These are phyloP conservation scores for Alternaria incomplexa DNA, from an alignment of 2,329 filamentous ascomycete species.

Conservation along the genomic window DNA sequence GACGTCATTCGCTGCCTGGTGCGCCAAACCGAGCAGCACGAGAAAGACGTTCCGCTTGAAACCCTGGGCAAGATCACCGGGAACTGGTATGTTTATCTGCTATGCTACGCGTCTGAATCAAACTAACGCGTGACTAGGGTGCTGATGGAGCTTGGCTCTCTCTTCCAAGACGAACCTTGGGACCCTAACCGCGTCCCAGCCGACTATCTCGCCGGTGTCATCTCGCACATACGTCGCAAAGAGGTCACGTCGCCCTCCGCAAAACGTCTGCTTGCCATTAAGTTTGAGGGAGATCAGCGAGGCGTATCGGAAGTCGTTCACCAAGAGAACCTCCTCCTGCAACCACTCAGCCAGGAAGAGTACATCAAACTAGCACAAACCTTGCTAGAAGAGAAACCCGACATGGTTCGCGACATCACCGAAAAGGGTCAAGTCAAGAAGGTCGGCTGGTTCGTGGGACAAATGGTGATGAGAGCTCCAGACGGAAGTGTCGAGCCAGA, in stretches of 20 bases:
- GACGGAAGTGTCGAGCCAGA: slow-evolving; percentile 68
- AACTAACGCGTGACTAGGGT: slow-evolving; percentile 45
- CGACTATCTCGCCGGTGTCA: slow-evolving; percentile 52
- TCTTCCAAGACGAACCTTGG: slow-evolving; percentile 54
- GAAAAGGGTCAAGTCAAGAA: slow-evolving; percentile 68
- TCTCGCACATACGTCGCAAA: slow-evolving; percentile 50
- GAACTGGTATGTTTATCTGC: slow-evolving; percentile 58
- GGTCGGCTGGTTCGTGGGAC: slow-evolving; percentile 70
- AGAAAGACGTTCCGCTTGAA: neutral
- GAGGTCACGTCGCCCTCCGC: slow-evolving; percentile 62
- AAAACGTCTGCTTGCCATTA: slow-evolving; percentile 63
- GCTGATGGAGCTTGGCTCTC: slow-evolving; percentile 59
- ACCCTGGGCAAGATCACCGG: slow-evolving; percentile 56
- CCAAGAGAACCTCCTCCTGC: slow-evolving; percentile 62
- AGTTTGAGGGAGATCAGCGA: slow-evolving; percentile 60
- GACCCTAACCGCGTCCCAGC: slow-evolving; percentile 48
- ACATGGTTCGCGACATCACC: slow-evolving; percentile 65
- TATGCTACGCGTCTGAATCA: neutral
- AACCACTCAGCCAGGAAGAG: slow-evolving; percentile 61
- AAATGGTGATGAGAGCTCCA: slow-evolving; percentile 68
- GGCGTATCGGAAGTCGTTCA: slow-evolving; percentile 61
- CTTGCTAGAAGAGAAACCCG: slow-evolving; percentile 61
- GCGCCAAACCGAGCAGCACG: slow-evolving; percentile 31
- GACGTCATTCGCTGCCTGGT: slow-evolving; percentile 58
- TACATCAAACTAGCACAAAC: slow-evolving; percentile 62